Evolutionary conservation across 2,329 filamentous ascomycete species (phyloP).

Genomic region (Alternaria hordeiaustralica): DNA sequence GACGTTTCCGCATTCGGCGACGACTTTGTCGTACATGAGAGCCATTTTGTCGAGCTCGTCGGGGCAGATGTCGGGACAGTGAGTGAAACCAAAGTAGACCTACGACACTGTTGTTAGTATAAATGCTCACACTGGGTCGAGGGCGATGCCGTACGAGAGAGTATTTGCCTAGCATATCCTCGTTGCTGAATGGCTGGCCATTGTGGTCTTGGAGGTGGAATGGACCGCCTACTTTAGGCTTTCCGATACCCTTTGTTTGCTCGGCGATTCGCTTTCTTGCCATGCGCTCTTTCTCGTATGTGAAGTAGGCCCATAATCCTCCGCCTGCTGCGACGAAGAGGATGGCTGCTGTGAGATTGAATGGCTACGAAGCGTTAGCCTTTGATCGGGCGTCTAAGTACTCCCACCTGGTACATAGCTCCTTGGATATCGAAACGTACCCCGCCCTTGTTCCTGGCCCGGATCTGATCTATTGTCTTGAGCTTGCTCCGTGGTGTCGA

Average conservation of each 20-base stretch:
- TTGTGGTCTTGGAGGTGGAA: conserved; percentile 85
- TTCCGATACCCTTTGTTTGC: conserved; percentile 89
- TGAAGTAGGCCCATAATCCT: conserved; percentile 87
- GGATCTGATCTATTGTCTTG: conserved; percentile 47
- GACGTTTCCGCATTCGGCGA: conserved; percentile 55
- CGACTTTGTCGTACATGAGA: conserved; percentile 80
- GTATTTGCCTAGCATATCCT: conserved; percentile 87
- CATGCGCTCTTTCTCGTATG: conserved; percentile 89
- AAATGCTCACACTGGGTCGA: not conserved
- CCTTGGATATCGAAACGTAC: conserved; percentile 24
- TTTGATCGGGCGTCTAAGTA: not conserved
- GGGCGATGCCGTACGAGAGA: conserved; percentile 64
- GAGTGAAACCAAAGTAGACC: conserved; percentile 98
- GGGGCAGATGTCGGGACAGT: conserved; percentile 98
- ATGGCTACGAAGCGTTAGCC: conserved; percentile 65
- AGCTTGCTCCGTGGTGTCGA: conserved; percentile 36
- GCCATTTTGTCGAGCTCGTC: conserved; percentile 99
- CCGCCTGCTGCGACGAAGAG: conserved; percentile 82
- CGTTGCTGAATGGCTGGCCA: conserved; percentile 76
- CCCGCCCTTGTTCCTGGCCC: conserved; percentile 44
- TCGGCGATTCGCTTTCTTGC: conserved; percentile 88
- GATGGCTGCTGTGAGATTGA: conserved; percentile 88
- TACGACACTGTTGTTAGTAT: conserved; percentile 45
- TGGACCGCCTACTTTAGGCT: conserved; percentile 88
- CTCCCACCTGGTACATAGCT: not conserved